Evolutionary conservation across 2,329 filamentous ascomycete species (phyloP), one percentile per base, ranked within the genome.

Genomic region (Botrytis squamosa): DNA sequence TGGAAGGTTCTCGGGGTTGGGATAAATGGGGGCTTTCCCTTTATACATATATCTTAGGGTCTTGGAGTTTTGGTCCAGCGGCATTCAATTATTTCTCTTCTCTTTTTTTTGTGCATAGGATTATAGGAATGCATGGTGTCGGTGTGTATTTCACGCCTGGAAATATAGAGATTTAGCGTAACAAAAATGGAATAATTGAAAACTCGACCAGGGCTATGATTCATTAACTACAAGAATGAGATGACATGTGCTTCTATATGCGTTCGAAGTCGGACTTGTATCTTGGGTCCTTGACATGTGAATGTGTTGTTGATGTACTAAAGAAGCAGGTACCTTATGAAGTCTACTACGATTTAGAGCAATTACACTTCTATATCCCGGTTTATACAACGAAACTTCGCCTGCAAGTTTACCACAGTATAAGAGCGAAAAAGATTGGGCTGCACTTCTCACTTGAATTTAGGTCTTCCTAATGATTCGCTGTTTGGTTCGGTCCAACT

Each of bases 31-130:
- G 20, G 3, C 25, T 57, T 42, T 42, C 49, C 55, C 36, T 68
- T 42, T 42, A 68, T 42, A 57, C 25, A 68, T 42, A 18, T 42
- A 7, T 57, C 49, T 49, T 20, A 33, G 22, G 25, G 66, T 18
- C 10, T 68, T 57, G 66, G 66, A 42, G 66, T 68, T 68, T 42
- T 29, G 49, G 36, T 42, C 2, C 25, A 42, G 38, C 36, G 18
- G 38, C 25, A 57, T 57, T 62, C 14, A 38, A 29, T 68, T 55
- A 29, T 29, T 55, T 33, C 12, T 3, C 12, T 18, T 49, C 10
- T 25, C 29, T 66, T 29, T 33, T 29, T 68, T 57, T 68, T 55
- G 66, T 68, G 20, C 25, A 68, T 68, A 68, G 16, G 36, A 29
- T 42, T 42, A 42, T 57, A 38, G 36, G 25, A 57, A 42, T 57